These are phyloP conservation scores for Leccinum huronense DNA, from an alignment of 1,284 basidiomycete genomes.

Conservation along the genomic window DNA sequence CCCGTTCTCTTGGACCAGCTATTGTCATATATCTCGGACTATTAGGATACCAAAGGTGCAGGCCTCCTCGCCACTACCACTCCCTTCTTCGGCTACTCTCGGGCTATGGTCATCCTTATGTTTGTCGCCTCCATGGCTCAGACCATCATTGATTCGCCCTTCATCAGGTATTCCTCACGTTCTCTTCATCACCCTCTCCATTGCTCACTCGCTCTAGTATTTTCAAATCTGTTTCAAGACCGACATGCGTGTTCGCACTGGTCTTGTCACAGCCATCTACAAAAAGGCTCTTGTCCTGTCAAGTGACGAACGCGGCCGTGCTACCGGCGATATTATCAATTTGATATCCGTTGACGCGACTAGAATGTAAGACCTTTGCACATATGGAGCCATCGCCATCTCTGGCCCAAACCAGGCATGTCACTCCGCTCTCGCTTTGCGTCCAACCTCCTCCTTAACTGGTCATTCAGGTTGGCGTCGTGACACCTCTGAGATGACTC, in stretches of 20 bases:
- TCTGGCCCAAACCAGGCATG: constrained; percentile 69
- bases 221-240: constrained; percentile 81
- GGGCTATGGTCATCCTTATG: constrained; percentile 72
- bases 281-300: constrained; percentile 84
- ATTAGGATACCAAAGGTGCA: constrained; percentile 48
- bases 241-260: constrained; percentile 90
- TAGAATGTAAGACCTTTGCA: constrained; percentile 84
- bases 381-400: constrained; percentile 71
- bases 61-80: constrained; percentile 31
- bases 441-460: constrained; percentile 2
- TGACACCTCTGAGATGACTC: too few relatives aligned
- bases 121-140: constrained; percentile 75
- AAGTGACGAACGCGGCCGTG: constrained; percentile 75
- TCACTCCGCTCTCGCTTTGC: not conserved
- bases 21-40: constrained; percentile 78
- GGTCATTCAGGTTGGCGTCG: constrained; percentile 35
- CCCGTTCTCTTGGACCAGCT: constrained; percentile 86
- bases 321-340: constrained; percentile 93
- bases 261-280: constrained; percentile 84
- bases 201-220: constrained; percentile 47
- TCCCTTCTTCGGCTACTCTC: constrained; percentile 59
- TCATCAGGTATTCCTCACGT: constrained; percentile 64
- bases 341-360: constrained; percentile 88
- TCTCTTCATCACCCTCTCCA: not conserved
- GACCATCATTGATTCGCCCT: constrained; percentile 60